Conservation (phyloP, 2,329 filamentous ascomycete genomes). For the Fusarium papillatum region DNA sequence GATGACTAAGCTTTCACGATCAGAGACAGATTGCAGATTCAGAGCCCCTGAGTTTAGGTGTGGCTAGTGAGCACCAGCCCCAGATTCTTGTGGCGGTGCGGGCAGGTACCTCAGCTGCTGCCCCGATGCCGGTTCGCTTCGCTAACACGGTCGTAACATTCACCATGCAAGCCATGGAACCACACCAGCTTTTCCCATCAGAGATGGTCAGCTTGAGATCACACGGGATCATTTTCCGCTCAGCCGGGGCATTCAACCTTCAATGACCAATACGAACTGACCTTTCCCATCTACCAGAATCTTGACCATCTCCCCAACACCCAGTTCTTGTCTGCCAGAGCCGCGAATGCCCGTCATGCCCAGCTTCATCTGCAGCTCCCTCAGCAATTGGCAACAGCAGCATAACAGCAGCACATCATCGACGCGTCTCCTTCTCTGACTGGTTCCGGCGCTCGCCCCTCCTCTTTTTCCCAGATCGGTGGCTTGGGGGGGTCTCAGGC, state of each 20-base stretch:
- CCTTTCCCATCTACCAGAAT: neutral
- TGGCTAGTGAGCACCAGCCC: constrained; percentile 26
- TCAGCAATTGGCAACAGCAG: constrained; percentile 15
- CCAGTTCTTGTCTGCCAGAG: neutral
- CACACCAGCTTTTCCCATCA: constrained; percentile 24
- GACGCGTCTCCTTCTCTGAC: constrained; percentile 24
- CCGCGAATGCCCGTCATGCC: neutral
- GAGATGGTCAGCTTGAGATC: constrained; percentile 17
- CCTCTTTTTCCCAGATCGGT: constrained; percentile 37
- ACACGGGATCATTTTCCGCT: neutral
- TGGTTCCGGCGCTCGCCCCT: constrained; percentile 23
- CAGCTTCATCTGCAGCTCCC: constrained; percentile 1
- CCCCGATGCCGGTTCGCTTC: constrained; percentile 28
- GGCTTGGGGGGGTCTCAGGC: constrained; percentile 32
- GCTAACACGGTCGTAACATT: constrained; percentile 26
- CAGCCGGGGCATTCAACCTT: neutral
- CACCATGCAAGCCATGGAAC: constrained; percentile 22
- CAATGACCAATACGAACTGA: neutral
- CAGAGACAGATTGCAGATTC: constrained; percentile 41
- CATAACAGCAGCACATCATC: constrained; percentile 21
- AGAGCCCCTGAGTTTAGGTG: constrained; percentile 35
- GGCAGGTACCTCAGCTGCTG: constrained; percentile 4
- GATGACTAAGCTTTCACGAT: constrained; percentile 38
- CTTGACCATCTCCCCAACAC: neutral
- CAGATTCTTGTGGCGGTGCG: constrained; percentile 6